A percentile compares a stretch with the other conserved stretches of the same genome.
These are phyloP conservation scores for Mollisiaceae sp. DNA, from an alignment of 2,329 filamentous ascomycete genomes.

Conservation along the genomic window DNA sequence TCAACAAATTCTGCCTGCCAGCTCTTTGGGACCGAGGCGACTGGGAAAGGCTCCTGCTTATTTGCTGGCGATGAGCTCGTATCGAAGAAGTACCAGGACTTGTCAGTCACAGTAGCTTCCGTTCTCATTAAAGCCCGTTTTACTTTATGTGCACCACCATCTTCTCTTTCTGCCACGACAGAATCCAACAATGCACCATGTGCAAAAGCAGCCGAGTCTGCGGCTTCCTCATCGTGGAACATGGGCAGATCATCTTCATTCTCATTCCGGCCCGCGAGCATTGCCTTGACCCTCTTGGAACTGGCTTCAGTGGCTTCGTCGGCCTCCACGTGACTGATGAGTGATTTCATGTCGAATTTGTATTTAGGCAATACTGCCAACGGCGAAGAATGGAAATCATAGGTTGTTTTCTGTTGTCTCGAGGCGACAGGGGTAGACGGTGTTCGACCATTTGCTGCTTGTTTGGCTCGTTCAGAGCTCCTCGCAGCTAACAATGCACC, in stretches of 20 bases:
- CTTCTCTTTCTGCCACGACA: slow-evolving; percentile 50
- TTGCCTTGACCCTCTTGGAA: slow-evolving; percentile 46
- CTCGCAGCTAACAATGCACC: slow-evolving; percentile 41
- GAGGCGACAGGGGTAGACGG: slow-evolving; percentile 25
- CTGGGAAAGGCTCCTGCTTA: slow-evolving; percentile 36
- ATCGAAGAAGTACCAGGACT: slow-evolving; percentile 63
- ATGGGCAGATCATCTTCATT: slow-evolving; percentile 26
- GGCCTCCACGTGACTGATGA: slow-evolving; percentile 63
- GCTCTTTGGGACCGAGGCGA: slow-evolving; percentile 19
- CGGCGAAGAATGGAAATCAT: slow-evolving; percentile 48
- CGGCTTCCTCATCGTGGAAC: slow-evolving; percentile 10
- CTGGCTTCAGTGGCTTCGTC: slow-evolving; percentile 65
- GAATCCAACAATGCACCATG: slow-evolving; percentile 49
- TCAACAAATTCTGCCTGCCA: slow-evolving; percentile 48
- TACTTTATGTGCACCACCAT: slow-evolving; percentile 51
- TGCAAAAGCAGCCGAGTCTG: slow-evolving; percentile 17
- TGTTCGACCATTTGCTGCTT: slow-evolving; percentile 23
- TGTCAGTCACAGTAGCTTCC: slow-evolving; percentile 59
- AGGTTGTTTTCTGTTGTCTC: slow-evolving; percentile 20
- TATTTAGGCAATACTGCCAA: slow-evolving; percentile 59
- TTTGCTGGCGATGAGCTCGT: slow-evolving; percentile 13
- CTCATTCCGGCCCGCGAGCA: slow-evolving; percentile 34
- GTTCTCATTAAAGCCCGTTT: slow-evolving; percentile 64
- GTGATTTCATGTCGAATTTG: slow-evolving; percentile 66
- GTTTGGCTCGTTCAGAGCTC: slow-evolving; percentile 15